Percentiles rank a stretch among this genome's conserved stretches.
Conservation (phyloP, 495 filamentous ascomycete genomes). For the Bacidia gigantensis region DNA sequence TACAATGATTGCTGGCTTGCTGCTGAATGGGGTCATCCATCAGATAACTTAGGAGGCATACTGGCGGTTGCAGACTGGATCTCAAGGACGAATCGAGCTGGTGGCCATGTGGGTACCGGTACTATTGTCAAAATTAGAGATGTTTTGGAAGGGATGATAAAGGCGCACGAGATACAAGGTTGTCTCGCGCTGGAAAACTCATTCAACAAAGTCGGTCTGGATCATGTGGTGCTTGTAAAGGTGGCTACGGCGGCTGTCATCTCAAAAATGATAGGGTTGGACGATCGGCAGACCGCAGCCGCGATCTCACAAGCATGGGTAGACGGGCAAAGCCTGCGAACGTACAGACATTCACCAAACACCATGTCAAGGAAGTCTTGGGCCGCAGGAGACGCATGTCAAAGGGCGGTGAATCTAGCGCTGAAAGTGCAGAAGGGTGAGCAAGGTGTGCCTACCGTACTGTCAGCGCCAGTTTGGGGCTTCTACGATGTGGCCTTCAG, state of each 20-base stretch:
- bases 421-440: constrained; percentile 90
- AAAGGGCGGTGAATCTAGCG: constrained; percentile 86
- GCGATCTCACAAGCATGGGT: constrained; percentile 95
- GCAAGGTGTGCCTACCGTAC: constrained; percentile 77
- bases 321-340: constrained; percentile 88
- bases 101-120: constrained; percentile 72
- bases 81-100: constrained; percentile 85
- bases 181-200: constrained; percentile 94
- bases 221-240: constrained; percentile 97
- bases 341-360: constrained; percentile 93
- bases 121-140: constrained; percentile 78
- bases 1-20: constrained; percentile 99
- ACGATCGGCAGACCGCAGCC: constrained; percentile 81
- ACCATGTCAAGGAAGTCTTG: constrained; percentile 99
- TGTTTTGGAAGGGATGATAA: constrained; percentile 96
- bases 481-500: constrained; percentile 98
- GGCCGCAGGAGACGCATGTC: constrained; percentile 96
- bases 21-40: constrained; percentile 96
- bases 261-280: constrained; percentile 82
- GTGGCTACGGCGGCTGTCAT: constrained; percentile 91
- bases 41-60: constrained; percentile 92
- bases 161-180: constrained; percentile 98
- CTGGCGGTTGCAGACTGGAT: constrained; percentile 95
- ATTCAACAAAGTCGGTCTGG: constrained; percentile 93
- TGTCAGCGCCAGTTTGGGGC: constrained; percentile 88